These are phyloP conservation scores for Westerdykella ornata DNA, from an alignment of 2,329 filamentous ascomycete species.

Conservation along the genomic window DNA sequence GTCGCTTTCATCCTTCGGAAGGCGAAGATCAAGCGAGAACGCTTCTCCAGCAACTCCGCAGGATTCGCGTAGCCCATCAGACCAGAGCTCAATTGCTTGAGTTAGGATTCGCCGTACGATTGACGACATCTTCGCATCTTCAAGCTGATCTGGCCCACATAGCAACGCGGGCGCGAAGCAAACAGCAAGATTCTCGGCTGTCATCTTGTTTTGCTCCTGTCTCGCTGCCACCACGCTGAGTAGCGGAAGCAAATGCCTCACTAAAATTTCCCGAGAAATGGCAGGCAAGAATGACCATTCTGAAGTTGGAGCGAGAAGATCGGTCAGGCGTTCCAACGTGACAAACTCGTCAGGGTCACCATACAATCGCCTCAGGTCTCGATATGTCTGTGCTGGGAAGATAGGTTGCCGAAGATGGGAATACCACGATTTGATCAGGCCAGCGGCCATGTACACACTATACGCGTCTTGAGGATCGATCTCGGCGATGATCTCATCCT, in stretches of 20 bases:
- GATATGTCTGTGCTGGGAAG: constrained; percentile 46
- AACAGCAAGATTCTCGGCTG: constrained; percentile 47
- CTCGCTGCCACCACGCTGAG: constrained; percentile 43
- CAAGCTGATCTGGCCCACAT: constrained; percentile 48
- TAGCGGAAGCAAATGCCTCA: constrained; percentile 49
- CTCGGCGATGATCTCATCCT: constrained; percentile 42
- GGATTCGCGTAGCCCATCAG: constrained; percentile 38
- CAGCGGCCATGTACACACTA: constrained; percentile 48
- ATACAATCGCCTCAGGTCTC: constrained; percentile 41
- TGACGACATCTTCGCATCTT: constrained; percentile 49
- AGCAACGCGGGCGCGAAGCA: constrained; percentile 50
- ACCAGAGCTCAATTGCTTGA: constrained; percentile 44
- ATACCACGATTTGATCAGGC: constrained; percentile 52
- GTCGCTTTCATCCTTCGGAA: constrained; percentile 37
- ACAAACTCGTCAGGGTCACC: constrained; percentile 35
- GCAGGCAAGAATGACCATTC: constrained; percentile 42
- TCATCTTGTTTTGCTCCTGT: constrained; percentile 50
- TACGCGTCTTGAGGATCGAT: constrained; percentile 47
- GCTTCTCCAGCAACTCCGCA: constrained; percentile 35
- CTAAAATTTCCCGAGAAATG: constrained; percentile 44
- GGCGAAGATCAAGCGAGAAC: constrained; percentile 37
- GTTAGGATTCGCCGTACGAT: constrained; percentile 47
- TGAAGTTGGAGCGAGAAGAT: constrained; percentile 43
- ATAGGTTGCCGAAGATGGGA: constrained; percentile 47
- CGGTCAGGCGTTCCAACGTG: constrained; percentile 39